Base-by-base conservation (phyloP, 345 rosid genomes). In the Gossypium thurberi region DNA sequence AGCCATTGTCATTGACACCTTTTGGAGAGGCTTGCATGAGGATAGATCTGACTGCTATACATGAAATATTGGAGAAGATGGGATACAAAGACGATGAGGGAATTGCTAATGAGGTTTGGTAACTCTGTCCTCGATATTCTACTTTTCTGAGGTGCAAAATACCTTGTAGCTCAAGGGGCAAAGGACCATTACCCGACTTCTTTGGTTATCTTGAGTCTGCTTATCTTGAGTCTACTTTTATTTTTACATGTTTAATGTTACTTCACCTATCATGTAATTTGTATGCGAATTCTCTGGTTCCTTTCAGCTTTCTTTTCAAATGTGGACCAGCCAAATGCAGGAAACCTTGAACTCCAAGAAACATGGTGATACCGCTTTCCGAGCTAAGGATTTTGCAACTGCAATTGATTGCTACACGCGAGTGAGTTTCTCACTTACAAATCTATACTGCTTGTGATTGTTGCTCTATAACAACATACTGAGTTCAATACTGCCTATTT, bases 21-120 rank as follows among this genome's bases (percentile, higher is more conserved):
- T 81, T 92, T 21, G 98, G 95, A 3, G 97, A 94, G 83, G 91
- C 95, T 78, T 92, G 97, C 79, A 78, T 76, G 79, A 87, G 97
- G 81, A 25, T 85, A 80, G 98, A 94, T 85, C 90, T 94, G 62
- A 90, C 93, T 46, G 93, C 90, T 52, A 87, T 94, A 75, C 97
- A 89, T 74, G 97, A 90, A 83, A 85, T 89, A 68, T 82, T 94
- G 48, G 93, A 90, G 67, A 92, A 89, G 87, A 75, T 79, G 14
- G 97, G 97, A 71, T 94, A 94, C 86, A 93, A 89, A 85, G 98
- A 94, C 48, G 98, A 94, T 73, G 98, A 92, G 79, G 97, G 92
- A 62, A 81, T 89, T 77, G 87, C 92, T 59, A 90, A 90, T 78
- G 98, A 92, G 98, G 98, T 94, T 71, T 43, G 70, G 42, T 21